Evolutionary conservation across 2,329 filamentous ascomycete genomes (phyloP), one percentile per base, ranked within the genome.

Genomic region (Claviceps digitariae): DNA sequence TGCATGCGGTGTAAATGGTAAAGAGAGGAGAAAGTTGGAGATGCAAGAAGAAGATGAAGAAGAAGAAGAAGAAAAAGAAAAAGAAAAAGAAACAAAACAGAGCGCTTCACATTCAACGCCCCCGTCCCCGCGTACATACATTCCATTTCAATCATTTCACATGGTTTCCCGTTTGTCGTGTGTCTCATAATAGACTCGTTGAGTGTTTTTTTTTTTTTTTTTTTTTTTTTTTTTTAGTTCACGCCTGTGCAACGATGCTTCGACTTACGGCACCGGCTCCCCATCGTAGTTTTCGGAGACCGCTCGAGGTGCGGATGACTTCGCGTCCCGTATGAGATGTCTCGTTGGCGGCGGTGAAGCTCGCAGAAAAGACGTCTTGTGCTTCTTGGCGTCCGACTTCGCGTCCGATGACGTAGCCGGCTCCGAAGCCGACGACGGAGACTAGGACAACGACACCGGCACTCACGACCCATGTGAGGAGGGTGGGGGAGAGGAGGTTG

Each of bases 401-500:
- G 27, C 81, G 72, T 5, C 83, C 82, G 55, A 84, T 81, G 25
- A 84, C 81, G 60, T 84, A 84, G 12, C 83, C 82, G 9, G 82
- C 82, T 2, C 82, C 81, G 58, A 86, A 86, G 2, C 82, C 82
- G 36, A 86, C 81, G 1, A 84, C 82, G 8, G 79, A 82, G 3
- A 86, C 78, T 12, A 86, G 72, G 9, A 86, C 81, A 1, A 86
- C 78, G 1, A 85, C 82, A 20, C 83, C 82, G 8, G 82, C 82
- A 54, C 78, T 81, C 52, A 85, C 74, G 6, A 82, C 79, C 79
- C 81, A 84, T 0, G 81, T 81, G 50, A 84, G 64, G 8, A 83
- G 66, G 1, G 81, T 83, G 36, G 81, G 80, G 50, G 75, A 81
- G 51, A 83, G 73, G 38, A 75, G 62, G 2, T 72, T 62, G 23